These are phyloP conservation scores for Leccinum solheimii DNA, from an alignment of 1,284 basidiomycete species.

Conservation along the genomic window DNA sequence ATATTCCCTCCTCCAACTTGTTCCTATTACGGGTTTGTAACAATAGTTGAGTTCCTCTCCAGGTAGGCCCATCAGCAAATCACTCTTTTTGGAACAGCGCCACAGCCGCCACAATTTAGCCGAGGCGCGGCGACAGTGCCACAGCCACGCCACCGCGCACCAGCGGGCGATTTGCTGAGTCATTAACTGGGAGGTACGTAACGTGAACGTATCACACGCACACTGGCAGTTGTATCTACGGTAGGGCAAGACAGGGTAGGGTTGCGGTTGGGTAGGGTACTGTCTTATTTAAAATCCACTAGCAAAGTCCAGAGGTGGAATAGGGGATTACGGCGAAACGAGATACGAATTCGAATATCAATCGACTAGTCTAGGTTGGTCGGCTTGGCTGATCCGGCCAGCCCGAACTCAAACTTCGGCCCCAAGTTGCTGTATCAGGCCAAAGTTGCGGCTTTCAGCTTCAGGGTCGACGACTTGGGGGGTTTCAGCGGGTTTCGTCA, in stretches of 20 bases:
- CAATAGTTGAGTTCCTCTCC: constrained; percentile 26
- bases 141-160: too few species aligned
- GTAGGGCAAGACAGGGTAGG: not conserved
- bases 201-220: too few species aligned
- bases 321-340: not conserved
- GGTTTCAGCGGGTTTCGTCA: not conserved
- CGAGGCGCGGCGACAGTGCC: too few species aligned
- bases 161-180: too few species aligned
- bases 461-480: not conserved
- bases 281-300: not conserved
- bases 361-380: not conserved
- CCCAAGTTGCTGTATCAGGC: not conserved
- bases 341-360: not conserved
- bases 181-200: too few species aligned
- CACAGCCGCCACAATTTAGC: too few species aligned
- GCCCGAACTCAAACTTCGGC: not conserved
- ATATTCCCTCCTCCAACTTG: constrained; percentile 18
- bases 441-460: not conserved
- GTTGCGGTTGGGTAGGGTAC: not conserved
- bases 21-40: constrained; percentile 36
- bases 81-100: too few species aligned
- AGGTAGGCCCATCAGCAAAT: too few species aligned
- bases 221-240: too few species aligned
- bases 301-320: not conserved
- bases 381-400: not conserved